A percentile compares a stretch with the other conserved stretches of the same genome.
Evolutionary conservation across 345 rosid genomes (phyloP).

Genomic region (Rhizophora mangle): DNA sequence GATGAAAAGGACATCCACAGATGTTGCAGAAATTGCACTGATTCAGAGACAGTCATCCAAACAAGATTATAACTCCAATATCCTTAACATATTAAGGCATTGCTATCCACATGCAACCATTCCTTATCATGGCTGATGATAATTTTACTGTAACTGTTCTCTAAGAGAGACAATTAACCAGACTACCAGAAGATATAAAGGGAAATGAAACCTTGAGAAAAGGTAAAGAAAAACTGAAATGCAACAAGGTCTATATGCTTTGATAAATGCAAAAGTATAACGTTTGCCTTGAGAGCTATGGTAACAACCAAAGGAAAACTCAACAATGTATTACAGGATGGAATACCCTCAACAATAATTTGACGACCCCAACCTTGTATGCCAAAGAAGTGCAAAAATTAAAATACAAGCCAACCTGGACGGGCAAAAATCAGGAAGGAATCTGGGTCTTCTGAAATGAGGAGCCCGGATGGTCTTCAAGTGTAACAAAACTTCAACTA

Average conservation of each 20-base stretch:
- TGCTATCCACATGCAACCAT: too few species aligned
- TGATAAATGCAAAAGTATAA: slow-evolving; percentile 37
- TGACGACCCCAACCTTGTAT: slow-evolving; percentile 19
- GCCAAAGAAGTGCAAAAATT: slow-evolving; percentile 7
- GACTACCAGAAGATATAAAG: not conserved
- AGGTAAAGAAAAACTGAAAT: not conserved
- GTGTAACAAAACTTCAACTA: not conserved
- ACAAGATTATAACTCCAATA: too few species aligned
- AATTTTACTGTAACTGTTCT: too few species aligned
- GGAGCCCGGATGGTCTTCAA: too few species aligned
- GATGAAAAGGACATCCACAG: too few species aligned
- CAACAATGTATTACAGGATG: slow-evolving; percentile 37
- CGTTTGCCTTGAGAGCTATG: slow-evolving; percentile 25
- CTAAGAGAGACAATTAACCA: too few species aligned
- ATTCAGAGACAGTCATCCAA: too few species aligned
- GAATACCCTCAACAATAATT: slow-evolving; percentile 29
- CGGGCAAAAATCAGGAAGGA: slow-evolving; percentile 13
- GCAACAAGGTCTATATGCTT: slow-evolving; percentile 2
- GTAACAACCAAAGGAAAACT: slow-evolving; percentile 9
- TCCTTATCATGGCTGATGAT: too few species aligned
- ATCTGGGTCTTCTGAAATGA: too few species aligned
- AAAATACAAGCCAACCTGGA: slow-evolving; percentile 27
- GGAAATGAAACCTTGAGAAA: too few species aligned
- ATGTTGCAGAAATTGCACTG: too few species aligned
- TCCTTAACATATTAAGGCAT: too few species aligned